phyloP scores from a whole-genome alignment of 306 rosid species.

The Rosa multiflora region DNA sequence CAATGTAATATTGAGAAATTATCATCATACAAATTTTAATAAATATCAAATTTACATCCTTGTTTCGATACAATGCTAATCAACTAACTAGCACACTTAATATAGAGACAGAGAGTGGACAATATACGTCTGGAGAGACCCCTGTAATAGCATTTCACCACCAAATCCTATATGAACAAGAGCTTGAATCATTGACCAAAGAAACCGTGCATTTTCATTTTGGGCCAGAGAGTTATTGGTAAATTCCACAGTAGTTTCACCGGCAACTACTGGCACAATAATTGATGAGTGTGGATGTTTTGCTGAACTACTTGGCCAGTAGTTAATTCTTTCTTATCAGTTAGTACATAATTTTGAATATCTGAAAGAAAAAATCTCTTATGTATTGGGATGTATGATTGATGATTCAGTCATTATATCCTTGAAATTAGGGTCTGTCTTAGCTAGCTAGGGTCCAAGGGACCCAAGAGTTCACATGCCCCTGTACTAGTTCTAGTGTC shows the following conservation, averaged over 20 bases:
- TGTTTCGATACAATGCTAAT: background rate
- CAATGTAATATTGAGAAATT: background rate
- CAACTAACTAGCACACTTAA: background rate
- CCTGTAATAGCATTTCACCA: background rate
- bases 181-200: background rate
- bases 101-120: background rate
- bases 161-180: background rate
- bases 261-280: slow-evolving; percentile 8
- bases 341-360: slow-evolving; percentile 4
- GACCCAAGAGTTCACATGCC: slow-evolving; percentile 73
- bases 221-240: background rate
- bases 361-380: background rate
- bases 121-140: background rate
- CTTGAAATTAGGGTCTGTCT: slow-evolving; percentile 10
- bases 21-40: background rate
- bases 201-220: background rate
- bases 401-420: slow-evolving; percentile 3
- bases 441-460: slow-evolving; percentile 30
- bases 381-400: background rate
- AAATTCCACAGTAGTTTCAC: slow-evolving; percentile 4
- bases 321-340: slow-evolving; percentile 3
- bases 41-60: background rate
- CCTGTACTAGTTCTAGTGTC: slow-evolving; percentile 25
- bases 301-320: slow-evolving; percentile 1
- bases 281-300: slow-evolving; percentile 8